Evolutionary conservation across 768 basidiomycete genomes (phyloP).

Genomic region (Fomitopsis pulvina): DNA sequence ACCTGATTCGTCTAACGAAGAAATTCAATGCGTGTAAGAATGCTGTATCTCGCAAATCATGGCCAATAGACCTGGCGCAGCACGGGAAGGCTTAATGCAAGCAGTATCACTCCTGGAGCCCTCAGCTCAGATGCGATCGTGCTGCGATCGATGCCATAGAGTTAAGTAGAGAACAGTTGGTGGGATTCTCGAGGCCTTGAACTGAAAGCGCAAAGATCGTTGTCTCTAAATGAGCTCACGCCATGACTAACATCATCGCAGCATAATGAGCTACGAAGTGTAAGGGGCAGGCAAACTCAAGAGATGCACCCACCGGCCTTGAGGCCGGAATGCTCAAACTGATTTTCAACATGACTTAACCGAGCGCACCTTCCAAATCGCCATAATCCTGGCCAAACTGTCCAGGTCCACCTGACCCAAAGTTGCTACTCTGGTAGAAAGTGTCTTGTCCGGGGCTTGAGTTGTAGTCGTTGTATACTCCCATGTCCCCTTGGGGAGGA

Average conservation of each 20-base stretch:
- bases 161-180: background rate
- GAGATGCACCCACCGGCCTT: slow-evolving; percentile 9
- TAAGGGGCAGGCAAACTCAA: slow-evolving; percentile 1
- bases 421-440: slow-evolving; percentile 67
- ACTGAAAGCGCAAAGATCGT: background rate
- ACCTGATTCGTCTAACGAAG: slow-evolving; percentile 59
- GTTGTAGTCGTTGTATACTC: slow-evolving; percentile 68
- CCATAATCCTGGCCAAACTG: slow-evolving; percentile 62
- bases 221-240: slow-evolving; percentile 3
- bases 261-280: background rate
- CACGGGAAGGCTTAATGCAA: background rate
- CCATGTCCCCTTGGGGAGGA: slow-evolving; percentile 53
- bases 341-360: slow-evolving; percentile 51
- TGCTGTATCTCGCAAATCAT: background rate
- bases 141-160: background rate
- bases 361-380: slow-evolving; percentile 82
- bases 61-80: background rate
- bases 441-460: slow-evolving; percentile 45
- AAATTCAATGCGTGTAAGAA: slow-evolving; percentile 18
- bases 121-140: background rate
- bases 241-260: background rate
- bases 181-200: background rate
- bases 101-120: background rate
- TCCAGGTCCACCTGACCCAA: slow-evolving; percentile 43
- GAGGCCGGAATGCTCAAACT: background rate